These are phyloP conservation scores for Auriscalpium orientale DNA, from an alignment of 768 basidiomycete species.

Conservation along the genomic window DNA sequence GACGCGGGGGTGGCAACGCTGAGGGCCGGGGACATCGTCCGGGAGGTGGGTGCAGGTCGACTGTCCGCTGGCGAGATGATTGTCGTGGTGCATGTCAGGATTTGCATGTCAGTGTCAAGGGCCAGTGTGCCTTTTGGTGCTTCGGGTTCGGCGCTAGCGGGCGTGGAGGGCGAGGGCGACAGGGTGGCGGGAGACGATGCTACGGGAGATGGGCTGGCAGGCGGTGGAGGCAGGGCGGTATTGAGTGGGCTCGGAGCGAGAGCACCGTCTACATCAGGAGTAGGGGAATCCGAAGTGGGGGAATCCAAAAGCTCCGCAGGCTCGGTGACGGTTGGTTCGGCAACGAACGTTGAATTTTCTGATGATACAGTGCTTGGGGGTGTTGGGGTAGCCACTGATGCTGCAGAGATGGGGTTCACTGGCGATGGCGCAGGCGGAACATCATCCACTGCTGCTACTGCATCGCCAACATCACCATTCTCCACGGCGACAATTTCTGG, in stretches of 20 bases:
- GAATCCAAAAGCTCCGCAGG: too few relatives aligned
- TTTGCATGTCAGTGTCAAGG: background rate
- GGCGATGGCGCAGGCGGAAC: too few relatives aligned
- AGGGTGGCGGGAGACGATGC: background rate
- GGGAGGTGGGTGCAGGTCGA: background rate
- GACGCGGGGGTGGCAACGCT: background rate
- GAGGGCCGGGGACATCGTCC: background rate
- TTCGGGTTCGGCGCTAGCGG: background rate
- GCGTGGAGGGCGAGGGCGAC: background rate
- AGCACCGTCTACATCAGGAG: too few relatives aligned
- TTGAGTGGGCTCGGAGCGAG: too few relatives aligned
- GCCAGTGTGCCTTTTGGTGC: background rate
- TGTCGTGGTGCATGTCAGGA: background rate
- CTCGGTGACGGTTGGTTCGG: too few relatives aligned
- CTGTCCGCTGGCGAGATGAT: background rate
- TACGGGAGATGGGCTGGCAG: background rate
- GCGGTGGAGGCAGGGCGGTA: background rate
- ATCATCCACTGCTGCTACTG: too few relatives aligned
- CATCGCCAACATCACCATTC: too few relatives aligned
- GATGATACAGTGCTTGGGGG: too few relatives aligned
- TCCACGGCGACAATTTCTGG: background rate
- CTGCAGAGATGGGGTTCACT: too few relatives aligned
- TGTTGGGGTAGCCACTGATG: too few relatives aligned
- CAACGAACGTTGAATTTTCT: too few relatives aligned
- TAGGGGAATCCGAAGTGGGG: too few relatives aligned